phyloP scores from a whole-genome alignment of 1,284 basidiomycete genomes.

The Rhodotorula sp. region DNA sequence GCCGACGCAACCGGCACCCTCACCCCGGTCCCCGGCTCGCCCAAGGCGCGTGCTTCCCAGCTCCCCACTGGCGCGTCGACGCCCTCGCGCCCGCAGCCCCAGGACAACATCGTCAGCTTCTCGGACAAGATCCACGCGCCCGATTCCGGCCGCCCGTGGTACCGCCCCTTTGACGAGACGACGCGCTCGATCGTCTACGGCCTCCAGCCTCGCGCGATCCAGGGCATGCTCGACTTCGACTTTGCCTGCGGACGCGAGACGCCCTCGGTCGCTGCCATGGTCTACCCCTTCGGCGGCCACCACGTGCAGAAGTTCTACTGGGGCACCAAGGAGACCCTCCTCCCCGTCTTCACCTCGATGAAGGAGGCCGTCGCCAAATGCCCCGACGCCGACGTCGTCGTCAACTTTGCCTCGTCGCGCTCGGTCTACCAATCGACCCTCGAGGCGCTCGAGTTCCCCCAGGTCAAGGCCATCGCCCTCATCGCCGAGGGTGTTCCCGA shows the following conservation, averaged over 20 bases:
- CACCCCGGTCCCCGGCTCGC: conserved; percentile 34
- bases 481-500: conserved; percentile 99
- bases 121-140: conserved; percentile 83
- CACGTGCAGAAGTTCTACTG: conserved; percentile 97
- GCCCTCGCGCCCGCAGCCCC: conserved; percentile 69
- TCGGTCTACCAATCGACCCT: conserved; percentile 93
- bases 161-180: conserved; percentile 82
- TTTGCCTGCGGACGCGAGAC: conserved; percentile 90
- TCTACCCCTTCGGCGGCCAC: conserved; percentile 99
- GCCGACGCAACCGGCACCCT: conserved; percentile 22
- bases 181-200: conserved; percentile 97
- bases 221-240: conserved; percentile 99
- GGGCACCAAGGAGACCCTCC: conserved; percentile 97
- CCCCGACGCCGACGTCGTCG: conserved; percentile 92
- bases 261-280: conserved; percentile 98
- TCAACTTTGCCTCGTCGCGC: conserved; percentile 95
- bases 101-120: conserved; percentile 51
- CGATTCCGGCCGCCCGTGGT: conserved; percentile 62
- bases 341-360: conserved; percentile 93
- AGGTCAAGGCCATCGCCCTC: conserved; percentile 80
- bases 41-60: conserved; percentile 15
- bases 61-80: conserved; percentile 47
- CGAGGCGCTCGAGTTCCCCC: conserved; percentile 72
- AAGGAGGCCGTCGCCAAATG: conserved; percentile 93
- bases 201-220: conserved; percentile 97